Base-by-base conservation (phyloP, 2,329 filamentous ascomycete genomes). In the Harringtonia aguacate region DNA sequence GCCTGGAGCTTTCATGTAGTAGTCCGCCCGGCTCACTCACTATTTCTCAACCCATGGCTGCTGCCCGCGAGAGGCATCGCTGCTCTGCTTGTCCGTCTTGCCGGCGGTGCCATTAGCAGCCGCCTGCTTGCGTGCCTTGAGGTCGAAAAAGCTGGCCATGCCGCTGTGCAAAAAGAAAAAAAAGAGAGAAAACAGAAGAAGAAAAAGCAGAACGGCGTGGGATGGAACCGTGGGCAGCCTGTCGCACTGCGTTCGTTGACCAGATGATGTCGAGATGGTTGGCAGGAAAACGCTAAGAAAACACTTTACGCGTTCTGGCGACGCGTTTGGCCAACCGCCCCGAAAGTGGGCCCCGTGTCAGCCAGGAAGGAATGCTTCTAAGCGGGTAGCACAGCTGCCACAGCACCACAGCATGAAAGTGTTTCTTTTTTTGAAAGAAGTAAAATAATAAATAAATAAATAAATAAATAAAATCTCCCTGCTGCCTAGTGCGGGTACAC, bases 21-120 rank as follows among this genome's bases (percentile, higher is more conserved):
- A 8, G 8, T 36, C 34, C 31, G 3, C n/a, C n/a, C n/a, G n/a
- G n/a, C n/a, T n/a, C n/a, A 48, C 74, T 50, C 70, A 95, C 90
- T 95, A 97, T 85, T 97, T 97, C 70, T 97, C 92, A 43, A 97
- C 90, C 92, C 92, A 98, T 56, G 92, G 92, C 58, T 95, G 90
- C 53, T 81, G 71, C 57, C 76, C 75, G 53, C 73, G 73, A 27
- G n/a, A n/a, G n/a, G 70, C 70, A 47, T 84, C 78, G 58, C 77
- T 82, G 57, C 70, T 73, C 46, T 68, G 74, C 51, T 73, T 74
- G 48, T 80, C 73, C 44, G 71, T 63, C 63, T 90, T 94, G 43
- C 73, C 73, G 36, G 82, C 78, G 46, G 66, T 60, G 40, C 72
- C 73, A 61, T 77, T 83, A 34, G 77, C 69, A 2, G 84, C 81